phyloP scores from a whole-genome alignment of 208 protist genomes.

The Novymonas esmeraldas region DNA sequence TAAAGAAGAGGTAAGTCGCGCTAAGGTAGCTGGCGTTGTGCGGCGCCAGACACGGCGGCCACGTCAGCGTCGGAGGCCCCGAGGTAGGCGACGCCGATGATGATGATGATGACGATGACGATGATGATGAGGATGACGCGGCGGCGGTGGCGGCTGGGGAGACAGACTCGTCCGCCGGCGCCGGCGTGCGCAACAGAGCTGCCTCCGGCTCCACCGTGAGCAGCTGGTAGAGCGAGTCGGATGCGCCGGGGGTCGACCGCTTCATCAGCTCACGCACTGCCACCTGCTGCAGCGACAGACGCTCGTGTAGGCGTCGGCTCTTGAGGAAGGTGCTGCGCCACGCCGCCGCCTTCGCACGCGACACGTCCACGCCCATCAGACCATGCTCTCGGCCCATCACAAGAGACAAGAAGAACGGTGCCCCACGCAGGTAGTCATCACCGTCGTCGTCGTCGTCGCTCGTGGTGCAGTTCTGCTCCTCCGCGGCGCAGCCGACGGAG shows the following conservation, averaged over 20 bases:
- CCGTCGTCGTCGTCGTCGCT: neutral
- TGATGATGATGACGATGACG: no score
- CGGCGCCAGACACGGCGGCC: neutral
- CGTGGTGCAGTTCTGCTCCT: no score
- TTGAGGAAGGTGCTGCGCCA: neutral
- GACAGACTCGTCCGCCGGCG: neutral
- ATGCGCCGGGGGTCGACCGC: slow-evolving; percentile 1
- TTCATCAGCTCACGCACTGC: slow-evolving; percentile 22
- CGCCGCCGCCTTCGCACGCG: neutral
- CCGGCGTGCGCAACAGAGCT: slow-evolving; percentile 12
- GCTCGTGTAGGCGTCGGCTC: neutral
- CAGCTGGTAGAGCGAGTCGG: slow-evolving; percentile 25
- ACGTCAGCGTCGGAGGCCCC: neutral
- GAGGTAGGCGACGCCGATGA: neutral
- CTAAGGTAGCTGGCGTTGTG: slow-evolving; percentile 16
- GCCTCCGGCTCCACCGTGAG: slow-evolving; percentile 19
- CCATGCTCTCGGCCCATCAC: neutral
- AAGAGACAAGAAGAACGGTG: neutral
- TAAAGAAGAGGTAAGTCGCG: slow-evolving; percentile 43
- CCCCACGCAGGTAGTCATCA: neutral
- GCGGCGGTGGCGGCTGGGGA: neutral
- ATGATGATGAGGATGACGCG: no score
- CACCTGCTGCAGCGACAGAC: slow-evolving; percentile 15
- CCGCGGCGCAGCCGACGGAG: neutral
- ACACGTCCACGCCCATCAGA: neutral